Percentiles rank a stretch among this genome's conserved stretches.
Conservation (phyloP, 495 filamentous ascomycete genomes). For the Lichenothelia convexa region DNA sequence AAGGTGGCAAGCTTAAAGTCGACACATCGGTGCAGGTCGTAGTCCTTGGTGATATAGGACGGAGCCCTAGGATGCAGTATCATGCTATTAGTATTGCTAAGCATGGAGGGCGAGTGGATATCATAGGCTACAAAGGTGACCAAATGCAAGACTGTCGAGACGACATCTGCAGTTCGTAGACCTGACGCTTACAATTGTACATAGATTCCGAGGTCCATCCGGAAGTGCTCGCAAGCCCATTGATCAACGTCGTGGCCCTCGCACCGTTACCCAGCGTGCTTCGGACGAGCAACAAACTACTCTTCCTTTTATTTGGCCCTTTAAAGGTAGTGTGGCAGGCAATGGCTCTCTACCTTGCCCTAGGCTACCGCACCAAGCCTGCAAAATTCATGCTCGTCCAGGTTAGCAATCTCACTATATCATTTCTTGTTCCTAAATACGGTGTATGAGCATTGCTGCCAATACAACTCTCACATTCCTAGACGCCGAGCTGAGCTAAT, state of each 20-base stretch:
- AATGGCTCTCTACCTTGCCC: conserved; percentile 42
- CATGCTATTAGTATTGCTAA: conserved; percentile 86
- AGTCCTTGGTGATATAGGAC: conserved; percentile 95
- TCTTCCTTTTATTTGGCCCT: conserved; percentile 65
- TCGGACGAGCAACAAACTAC: conserved; percentile 47
- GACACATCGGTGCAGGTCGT: conserved; percentile 53
- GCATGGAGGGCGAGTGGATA: conserved; percentile 58
- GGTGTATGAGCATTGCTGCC: too few relatives aligned
- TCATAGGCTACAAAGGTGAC: conserved; percentile 83
- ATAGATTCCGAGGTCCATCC: conserved; percentile 56
- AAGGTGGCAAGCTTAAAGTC: conserved; percentile 13
- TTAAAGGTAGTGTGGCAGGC: conserved; percentile 78
- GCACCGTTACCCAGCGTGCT: conserved; percentile 40
- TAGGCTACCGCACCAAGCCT: conserved; percentile 55
- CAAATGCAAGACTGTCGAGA: conserved; percentile 2
- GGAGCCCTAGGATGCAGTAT: conserved; percentile 96
- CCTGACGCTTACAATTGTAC: conserved; percentile 1
- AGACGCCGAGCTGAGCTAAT: background rate
- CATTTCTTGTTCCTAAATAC: conserved; percentile 1
- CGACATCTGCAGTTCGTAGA: background rate
- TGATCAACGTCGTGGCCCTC: conserved; percentile 50
- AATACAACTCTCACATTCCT: background rate
- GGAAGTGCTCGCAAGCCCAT: conserved; percentile 42
- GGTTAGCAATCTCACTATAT: conserved; percentile 18
- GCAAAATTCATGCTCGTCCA: conserved; percentile 69